Percentiles rank a stretch among this genome's conserved stretches.
These are phyloP conservation scores for Fusarium sublunatum DNA, from an alignment of 2,329 filamentous ascomycete genomes.

Conservation along the genomic window DNA sequence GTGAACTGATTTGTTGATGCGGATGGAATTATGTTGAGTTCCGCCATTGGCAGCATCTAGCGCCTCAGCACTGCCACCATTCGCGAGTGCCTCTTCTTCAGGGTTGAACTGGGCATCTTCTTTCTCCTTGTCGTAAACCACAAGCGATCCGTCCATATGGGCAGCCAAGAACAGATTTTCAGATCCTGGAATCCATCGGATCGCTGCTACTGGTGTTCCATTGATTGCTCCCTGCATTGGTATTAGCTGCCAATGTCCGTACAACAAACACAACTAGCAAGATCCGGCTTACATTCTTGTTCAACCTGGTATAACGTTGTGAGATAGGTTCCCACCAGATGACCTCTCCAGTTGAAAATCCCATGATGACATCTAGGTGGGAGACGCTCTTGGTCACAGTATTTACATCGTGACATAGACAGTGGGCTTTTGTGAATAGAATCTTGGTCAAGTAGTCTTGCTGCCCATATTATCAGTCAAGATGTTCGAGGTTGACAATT, in stretches of 20 bases:
- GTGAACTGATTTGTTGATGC: conserved; percentile 89
- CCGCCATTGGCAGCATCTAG: conserved; percentile 51
- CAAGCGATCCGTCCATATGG: conserved; percentile 88
- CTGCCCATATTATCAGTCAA: conserved; percentile 57
- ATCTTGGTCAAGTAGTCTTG: conserved; percentile 95
- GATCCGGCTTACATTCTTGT: conserved; percentile 79
- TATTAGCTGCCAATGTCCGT: conserved; percentile 27
- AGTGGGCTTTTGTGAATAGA: conserved; percentile 95
- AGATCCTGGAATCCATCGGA: conserved; percentile 93
- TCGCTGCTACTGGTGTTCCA: conserved; percentile 83
- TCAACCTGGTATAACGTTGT: conserved; percentile 93
- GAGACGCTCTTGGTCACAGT: conserved; percentile 78
- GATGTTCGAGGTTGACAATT: neutral
- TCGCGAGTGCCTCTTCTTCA: conserved; percentile 66
- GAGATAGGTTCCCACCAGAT: conserved; percentile 99
- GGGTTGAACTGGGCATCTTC: conserved; percentile 84
- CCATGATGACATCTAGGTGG: conserved; percentile 93
- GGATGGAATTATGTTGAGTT: conserved; percentile 63
- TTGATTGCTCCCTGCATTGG: conserved; percentile 82
- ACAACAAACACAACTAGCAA: neutral
- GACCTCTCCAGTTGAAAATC: conserved; percentile 95
- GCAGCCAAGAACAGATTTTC: conserved; percentile 93
- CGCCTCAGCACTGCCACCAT: conserved; percentile 56
- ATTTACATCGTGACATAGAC: conserved; percentile 94
- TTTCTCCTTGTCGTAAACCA: conserved; percentile 98